Evolutionary conservation across 805 yeast genomes (phyloP).

Genomic region (Metschnikowia gelsemii): DNA sequence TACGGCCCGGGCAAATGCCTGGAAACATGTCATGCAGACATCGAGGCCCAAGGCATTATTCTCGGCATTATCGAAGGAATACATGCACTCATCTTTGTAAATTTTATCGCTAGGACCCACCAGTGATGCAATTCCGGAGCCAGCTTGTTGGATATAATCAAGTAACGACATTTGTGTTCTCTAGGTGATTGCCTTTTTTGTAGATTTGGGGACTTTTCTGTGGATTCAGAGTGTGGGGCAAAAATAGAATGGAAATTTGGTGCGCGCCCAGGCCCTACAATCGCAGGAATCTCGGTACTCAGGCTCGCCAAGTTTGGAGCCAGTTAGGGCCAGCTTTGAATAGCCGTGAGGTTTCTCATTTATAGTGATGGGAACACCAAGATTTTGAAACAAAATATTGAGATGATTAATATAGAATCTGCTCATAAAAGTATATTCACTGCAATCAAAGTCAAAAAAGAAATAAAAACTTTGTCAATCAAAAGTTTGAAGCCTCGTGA

Average conservation of each 20-base stretch:
- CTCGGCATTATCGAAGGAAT: conserved; percentile 70
- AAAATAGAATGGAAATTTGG: too few species aligned
- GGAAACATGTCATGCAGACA: conserved; percentile 72
- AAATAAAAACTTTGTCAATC: too few species aligned
- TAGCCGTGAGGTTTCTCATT: too few species aligned
- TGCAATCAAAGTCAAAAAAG: too few species aligned
- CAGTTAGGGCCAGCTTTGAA: too few species aligned
- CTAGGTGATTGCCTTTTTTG: neutral
- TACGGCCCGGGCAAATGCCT: conserved; percentile 56
- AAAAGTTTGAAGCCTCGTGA: too few species aligned
- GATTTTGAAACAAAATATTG: too few species aligned
- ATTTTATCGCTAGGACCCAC: conserved; percentile 38
- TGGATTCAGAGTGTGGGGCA: neutral
- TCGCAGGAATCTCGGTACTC: too few species aligned
- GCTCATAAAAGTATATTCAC: too few species aligned
- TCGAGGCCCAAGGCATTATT: conserved; percentile 57
- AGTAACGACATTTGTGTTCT: conserved; percentile 3
- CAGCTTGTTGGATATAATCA: conserved; percentile 6
- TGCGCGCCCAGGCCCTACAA: neutral
- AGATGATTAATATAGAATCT: too few species aligned
- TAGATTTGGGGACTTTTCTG: neutral
- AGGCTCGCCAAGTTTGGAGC: too few species aligned
- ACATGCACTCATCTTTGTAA: conserved; percentile 88
- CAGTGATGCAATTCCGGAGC: conserved; percentile 21
- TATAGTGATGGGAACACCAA: too few species aligned